Evolutionary conservation across 2,329 filamentous ascomycete species (phyloP), one percentile per base, ranked within the genome.

Genomic region (Cladorrhinum sp.): DNA sequence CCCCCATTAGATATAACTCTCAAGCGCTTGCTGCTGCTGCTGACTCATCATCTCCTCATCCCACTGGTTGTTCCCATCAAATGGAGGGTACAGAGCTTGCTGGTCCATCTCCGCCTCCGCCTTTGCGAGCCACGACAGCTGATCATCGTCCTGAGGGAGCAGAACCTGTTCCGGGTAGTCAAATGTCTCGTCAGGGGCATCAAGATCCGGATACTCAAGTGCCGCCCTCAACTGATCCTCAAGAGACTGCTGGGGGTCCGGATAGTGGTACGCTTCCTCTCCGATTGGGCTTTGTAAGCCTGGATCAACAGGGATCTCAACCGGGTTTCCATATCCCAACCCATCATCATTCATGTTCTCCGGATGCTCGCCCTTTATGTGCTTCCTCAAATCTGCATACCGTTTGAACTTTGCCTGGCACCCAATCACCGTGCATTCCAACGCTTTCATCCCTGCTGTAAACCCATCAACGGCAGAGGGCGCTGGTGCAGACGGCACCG

Each of bases 391-490:
- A 57, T 85, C 82, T 62, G 79, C 75, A 59, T 80, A 77, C 30
- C 82, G 79, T 42, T 77, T 73, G 64, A 85, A 85, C 16, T 73
- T 76, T 33, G 76, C 72, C 6, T 65, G 59, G 62, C 83, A 86
- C 16, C 77, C 75, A 1, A 66, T 51, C 9, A 72, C 64, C 1
- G 75, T 69, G 58, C 83, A 86, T 3, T 69, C 60, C 3, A 84
- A 68, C 2, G 75, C 79, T 49, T 77, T 74, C 24, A 74, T 74
- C 21, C 73, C 74, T 39, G 73, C 75, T 7, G 74, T 66, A 7
- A 76, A 60, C 59, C 66, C 67, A 20, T 73, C 73, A 30, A 74
- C 74, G 46, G 73, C 74, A 48, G 74, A 65, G 3, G 75, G 72
- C 14, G 79, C 79, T 18, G 14, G 18, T 20, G 18, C 42, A 0